Evolutionary conservation across 306 rosid genomes (phyloP), one percentile per base, ranked within the genome.

Genomic region (Fagus crenata): DNA sequence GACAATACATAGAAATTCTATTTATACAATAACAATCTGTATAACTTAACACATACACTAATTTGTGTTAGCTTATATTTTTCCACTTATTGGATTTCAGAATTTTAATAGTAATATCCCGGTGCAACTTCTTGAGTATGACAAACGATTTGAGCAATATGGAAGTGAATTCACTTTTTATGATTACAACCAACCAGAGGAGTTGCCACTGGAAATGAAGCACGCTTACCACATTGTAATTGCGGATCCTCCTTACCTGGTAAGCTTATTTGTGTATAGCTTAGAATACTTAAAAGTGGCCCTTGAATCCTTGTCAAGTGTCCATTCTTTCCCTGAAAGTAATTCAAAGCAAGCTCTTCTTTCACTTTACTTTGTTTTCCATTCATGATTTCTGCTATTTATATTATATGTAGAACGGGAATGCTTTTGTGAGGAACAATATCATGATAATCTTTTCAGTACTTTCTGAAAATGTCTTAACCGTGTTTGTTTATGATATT

Each of bases 161-260:
- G 98, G 98, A 11, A 79, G 86, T 74, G 97, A 93, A 39, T 93
- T 72, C 84, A 89, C 90, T 35, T 94, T 86, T 75, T 94, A 92
- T 78, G 98, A 94, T 84, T 94, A 89, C 86, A 92, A 94, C 81
- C 89, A 82, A 74, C 98, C 96, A 1, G 89, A 83, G 58, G 93
- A 90, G 4, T 77, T 94, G 83, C 96, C 96, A 6, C 73, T 80
- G 76, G 96, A 82, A 41, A 85, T 92, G 77, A 92, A 87, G 77
- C 86, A 83, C 80, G 84, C 82, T 64, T 94, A 53, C 75, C 84
- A 77, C 73, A 78, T 94, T 78, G 86, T 94, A 2, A 83, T 92
- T 73, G 98, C 93, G 0, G 98, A 94, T 72, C 98, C 97, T 86
- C 98, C 98, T 76, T 94, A 94, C 77, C 79, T 94, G 97, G 98